These are phyloP conservation scores for Pseudogymnoascus sp. DNA, from an alignment of 2,329 filamentous ascomycete species.

Conservation along the genomic window DNA sequence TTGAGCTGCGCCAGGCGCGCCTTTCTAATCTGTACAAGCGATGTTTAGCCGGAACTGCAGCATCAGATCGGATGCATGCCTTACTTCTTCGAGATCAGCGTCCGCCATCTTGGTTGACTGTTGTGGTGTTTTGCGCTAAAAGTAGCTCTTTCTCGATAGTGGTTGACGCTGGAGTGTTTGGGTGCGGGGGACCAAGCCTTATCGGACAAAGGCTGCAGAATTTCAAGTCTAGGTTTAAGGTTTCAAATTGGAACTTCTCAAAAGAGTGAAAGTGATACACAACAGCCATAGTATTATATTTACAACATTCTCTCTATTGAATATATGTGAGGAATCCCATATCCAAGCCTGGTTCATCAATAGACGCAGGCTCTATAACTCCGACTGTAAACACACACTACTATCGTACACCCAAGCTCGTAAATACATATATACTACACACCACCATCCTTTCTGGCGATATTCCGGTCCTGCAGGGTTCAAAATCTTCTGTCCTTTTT, in stretches of 20 bases:
- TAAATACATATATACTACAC: constrained; percentile 7
- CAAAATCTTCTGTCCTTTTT: constrained; percentile 1
- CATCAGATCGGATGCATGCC: not conserved
- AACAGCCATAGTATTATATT: constrained; percentile 6
- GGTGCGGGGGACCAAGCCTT: not conserved
- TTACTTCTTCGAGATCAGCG: constrained; percentile 6
- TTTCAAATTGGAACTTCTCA: not conserved
- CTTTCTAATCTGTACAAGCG: constrained; percentile 64
- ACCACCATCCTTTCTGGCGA: not conserved
- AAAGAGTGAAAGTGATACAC: not conserved
- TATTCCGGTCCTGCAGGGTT: not conserved
- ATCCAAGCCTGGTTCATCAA: not conserved
- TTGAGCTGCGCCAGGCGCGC: constrained; percentile 92
- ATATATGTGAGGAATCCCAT: not conserved
- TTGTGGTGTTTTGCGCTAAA: not conserved
- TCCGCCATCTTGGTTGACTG: not conserved
- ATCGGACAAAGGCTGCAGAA: not conserved
- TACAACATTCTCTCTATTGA: not conserved
- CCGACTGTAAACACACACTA: not conserved
- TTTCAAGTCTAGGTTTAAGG: constrained; percentile 2
- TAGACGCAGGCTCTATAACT: not conserved
- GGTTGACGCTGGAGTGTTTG: not conserved
- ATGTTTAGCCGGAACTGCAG: not conserved
- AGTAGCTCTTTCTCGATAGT: not conserved
- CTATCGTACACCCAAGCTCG: constrained; percentile 4